Evolutionary conservation across 192 early-diverging fungal species (phyloP).

Genomic region (Backusella tarrabulga): DNA sequence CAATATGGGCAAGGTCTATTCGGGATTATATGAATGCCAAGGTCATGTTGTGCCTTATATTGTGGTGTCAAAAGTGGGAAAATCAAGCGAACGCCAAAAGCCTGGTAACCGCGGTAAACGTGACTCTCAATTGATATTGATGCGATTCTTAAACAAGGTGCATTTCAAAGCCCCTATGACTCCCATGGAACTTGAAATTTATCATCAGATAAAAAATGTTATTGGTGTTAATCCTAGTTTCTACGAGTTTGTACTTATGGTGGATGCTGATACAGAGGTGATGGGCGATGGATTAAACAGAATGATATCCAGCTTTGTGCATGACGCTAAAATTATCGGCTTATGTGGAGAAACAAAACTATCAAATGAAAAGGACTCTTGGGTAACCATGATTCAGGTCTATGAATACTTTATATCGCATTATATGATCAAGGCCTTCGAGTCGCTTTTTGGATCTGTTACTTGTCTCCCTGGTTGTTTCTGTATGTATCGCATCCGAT

Average conservation of each 20-base stretch:
- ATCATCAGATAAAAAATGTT: constrained; percentile 83
- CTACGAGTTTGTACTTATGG: constrained; percentile 77
- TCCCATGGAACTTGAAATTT: constrained; percentile 76
- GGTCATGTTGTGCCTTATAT: constrained; percentile 76
- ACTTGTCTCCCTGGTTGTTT: constrained; percentile 99
- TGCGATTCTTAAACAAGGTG: constrained; percentile 78
- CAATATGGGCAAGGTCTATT: constrained; percentile 80
- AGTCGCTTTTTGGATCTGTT: constrained; percentile 96
- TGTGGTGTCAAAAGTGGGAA: constrained; percentile 78
- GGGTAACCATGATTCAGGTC: constrained; percentile 98
- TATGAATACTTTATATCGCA: constrained; percentile 98
- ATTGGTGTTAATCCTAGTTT: constrained; percentile 79
- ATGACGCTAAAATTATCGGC: constrained; percentile 80
- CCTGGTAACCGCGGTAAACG: constrained; percentile 87
- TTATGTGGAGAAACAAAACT: constrained; percentile 94
- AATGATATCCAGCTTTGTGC: constrained; percentile 75
- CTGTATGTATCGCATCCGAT: constrained; percentile 95
- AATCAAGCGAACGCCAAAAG: constrained; percentile 58
- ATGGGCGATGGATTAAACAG: constrained; percentile 82
- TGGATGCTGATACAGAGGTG: constrained; percentile 81
- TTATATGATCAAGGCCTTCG: constrained; percentile 94
- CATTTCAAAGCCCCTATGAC: constrained; percentile 76
- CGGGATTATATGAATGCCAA: constrained; percentile 72
- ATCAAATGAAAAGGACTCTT: constrained; percentile 87
- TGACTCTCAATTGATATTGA: constrained; percentile 83